These are phyloP conservation scores for Aureobasidium pullulans DNA, from an alignment of 2,329 filamentous ascomycete genomes.

Conservation along the genomic window DNA sequence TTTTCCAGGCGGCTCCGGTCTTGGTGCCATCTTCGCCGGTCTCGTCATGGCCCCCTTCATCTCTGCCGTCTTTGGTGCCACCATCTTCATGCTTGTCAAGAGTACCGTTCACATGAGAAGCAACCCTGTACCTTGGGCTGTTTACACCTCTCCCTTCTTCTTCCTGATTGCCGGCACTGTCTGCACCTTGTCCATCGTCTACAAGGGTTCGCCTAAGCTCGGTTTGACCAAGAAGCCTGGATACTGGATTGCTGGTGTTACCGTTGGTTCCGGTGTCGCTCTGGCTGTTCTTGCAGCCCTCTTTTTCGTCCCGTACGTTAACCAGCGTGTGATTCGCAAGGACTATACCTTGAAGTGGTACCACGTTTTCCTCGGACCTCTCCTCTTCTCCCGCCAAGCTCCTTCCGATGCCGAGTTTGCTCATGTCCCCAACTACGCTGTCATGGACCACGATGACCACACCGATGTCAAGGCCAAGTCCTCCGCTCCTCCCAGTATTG, in stretches of 20 bases:
- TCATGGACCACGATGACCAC: conserved; percentile 58
- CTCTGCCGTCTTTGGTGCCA: conserved; percentile 40
- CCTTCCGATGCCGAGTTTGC: conserved; percentile 47
- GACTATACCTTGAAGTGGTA: conserved; percentile 28
- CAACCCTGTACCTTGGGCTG: conserved; percentile 43
- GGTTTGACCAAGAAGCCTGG: conserved; percentile 38
- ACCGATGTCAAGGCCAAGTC: conserved; percentile 33
- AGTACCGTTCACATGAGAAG: conserved; percentile 42
- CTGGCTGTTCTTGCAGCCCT: conserved; percentile 35
- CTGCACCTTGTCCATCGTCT: conserved; percentile 53
- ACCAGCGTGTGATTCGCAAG: conserved; percentile 25
- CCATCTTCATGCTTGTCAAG: conserved; percentile 45
- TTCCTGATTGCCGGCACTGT: conserved; percentile 43
- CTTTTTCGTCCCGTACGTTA: conserved; percentile 32
- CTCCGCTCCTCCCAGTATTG: background rate
- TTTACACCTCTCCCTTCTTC: conserved; percentile 44
- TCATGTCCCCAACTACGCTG: conserved; percentile 66
- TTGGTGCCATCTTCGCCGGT: conserved; percentile 36
- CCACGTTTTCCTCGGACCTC: conserved; percentile 28
- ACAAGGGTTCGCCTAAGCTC: conserved; percentile 32
- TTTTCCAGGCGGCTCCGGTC: conserved; percentile 28
- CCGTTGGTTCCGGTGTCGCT: conserved; percentile 32
- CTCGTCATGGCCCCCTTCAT: conserved; percentile 45
- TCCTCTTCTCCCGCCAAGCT: conserved; percentile 44
- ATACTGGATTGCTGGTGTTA: conserved; percentile 45